Evolutionary conservation across 805 yeast species (phyloP).

Genomic region (Priceomyces melissophilus): DNA sequence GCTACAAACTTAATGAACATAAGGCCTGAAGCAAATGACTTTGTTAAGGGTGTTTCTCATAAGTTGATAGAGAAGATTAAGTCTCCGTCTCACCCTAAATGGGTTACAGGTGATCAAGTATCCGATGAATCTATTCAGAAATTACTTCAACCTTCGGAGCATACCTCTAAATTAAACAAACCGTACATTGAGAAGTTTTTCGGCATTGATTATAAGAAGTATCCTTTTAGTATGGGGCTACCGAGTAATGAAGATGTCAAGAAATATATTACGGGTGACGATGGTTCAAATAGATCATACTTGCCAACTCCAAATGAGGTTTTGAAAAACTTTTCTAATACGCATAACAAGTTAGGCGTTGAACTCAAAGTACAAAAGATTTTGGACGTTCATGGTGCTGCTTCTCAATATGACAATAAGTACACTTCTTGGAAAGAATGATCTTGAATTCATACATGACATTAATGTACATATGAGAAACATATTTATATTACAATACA

Average conservation of each 20-base stretch:
- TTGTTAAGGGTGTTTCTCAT: conserved; percentile 65
- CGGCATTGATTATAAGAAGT: conserved; percentile 37
- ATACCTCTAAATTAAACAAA: conserved; percentile 23
- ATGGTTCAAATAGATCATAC: conserved; percentile 59
- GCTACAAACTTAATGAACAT: conserved; percentile 71
- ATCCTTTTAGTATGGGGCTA: conserved; percentile 72
- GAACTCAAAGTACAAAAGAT: conserved; percentile 55
- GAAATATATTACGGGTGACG: conserved; percentile 66
- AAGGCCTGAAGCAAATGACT: conserved; percentile 51
- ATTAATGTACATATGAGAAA: conserved; percentile 9
- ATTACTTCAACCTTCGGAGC: conserved; percentile 16
- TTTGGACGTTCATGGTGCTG: conserved; percentile 54
- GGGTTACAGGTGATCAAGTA: conserved; percentile 16
- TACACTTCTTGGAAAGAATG: conserved; percentile 40
- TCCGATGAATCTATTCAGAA: conserved; percentile 16
- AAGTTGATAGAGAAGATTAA: conserved; percentile 60
- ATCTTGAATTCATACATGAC: conserved; percentile 4
- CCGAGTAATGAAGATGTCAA: conserved; percentile 69
- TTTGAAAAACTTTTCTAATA: conserved; percentile 53
- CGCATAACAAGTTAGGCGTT: conserved; percentile 58
- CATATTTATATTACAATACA: conserved; percentile 1
- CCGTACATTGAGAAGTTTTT: conserved; percentile 40
- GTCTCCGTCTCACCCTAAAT: conserved; percentile 36
- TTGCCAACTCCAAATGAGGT: conserved; percentile 70
- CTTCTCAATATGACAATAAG: conserved; percentile 37